Evolutionary conservation across 148 eudicot species (phyloP).

Genomic region (Silene latifolia): DNA sequence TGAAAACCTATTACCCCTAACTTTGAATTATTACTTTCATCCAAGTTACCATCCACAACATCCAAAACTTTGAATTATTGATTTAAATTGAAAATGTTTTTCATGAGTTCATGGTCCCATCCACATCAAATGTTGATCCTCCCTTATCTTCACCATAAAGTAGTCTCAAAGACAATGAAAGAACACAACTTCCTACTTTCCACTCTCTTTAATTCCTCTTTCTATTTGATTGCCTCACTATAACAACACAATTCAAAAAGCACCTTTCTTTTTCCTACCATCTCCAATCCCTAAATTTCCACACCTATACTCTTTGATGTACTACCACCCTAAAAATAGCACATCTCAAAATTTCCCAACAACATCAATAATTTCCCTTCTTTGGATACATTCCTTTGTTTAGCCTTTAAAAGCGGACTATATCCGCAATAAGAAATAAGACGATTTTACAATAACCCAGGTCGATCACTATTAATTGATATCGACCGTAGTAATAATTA

Average conservation of each 20-base stretch:
- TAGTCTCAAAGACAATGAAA: constrained; percentile 9
- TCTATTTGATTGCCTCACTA: not conserved
- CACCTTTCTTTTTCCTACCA: too few relatives aligned
- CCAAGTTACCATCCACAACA: not conserved
- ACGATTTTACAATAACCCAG: too few relatives aligned
- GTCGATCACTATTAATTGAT: too few relatives aligned
- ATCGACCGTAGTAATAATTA: too few relatives aligned
- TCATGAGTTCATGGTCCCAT: not conserved
- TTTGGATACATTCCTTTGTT: not conserved
- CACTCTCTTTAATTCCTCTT: not conserved
- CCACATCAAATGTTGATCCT: constrained; percentile 1
- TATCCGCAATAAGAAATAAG: not conserved
- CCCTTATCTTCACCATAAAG: constrained; percentile 13
- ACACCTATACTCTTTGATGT: constrained; percentile 1
- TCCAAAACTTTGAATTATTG: not conserved
- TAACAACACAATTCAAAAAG: not conserved
- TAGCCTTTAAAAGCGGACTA: not conserved
- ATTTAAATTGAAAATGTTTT: not conserved
- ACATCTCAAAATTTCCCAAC: not conserved
- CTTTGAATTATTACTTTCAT: not conserved
- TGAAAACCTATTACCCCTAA: not conserved
- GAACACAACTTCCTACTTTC: constrained; percentile 1
- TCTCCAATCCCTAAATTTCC: not conserved
- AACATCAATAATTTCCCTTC: not conserved
- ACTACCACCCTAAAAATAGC: constrained; percentile 10